phyloP scores from a whole-genome alignment of 2,329 filamentous ascomycete species.

The Cyanodermella asteris region DNA sequence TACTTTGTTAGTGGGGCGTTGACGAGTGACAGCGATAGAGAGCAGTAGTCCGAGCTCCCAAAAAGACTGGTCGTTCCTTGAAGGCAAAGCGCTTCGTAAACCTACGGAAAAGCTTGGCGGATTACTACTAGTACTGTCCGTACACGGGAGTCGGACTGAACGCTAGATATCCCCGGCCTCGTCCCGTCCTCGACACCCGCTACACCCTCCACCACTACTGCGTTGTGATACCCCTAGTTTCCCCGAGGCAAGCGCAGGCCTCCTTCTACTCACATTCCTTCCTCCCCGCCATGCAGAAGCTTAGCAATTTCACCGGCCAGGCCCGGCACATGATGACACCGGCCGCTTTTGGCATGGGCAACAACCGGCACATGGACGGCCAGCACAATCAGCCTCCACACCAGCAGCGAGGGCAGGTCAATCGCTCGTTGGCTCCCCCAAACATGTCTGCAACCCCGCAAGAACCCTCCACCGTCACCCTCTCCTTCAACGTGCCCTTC shows the following conservation, averaged over 20 bases:
- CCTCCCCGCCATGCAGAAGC: slow-evolving; percentile 36
- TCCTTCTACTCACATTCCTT: neutral
- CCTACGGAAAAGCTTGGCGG: too few species aligned
- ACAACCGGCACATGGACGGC: slow-evolving; percentile 32
- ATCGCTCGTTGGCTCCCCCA: slow-evolving; percentile 27
- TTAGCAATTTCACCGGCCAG: slow-evolving; percentile 43
- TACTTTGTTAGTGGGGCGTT: too few species aligned
- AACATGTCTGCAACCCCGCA: slow-evolving; percentile 46
- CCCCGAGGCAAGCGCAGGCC: neutral
- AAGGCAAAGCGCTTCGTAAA: too few species aligned
- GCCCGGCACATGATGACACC: slow-evolving; percentile 46
- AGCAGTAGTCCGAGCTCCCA: too few species aligned
- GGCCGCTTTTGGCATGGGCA: slow-evolving; percentile 38
- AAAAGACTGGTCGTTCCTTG: too few species aligned
- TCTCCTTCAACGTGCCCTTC: slow-evolving; percentile 95
- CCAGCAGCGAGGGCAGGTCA: too few species aligned
- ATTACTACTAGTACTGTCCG: too few species aligned
- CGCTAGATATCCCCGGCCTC: neutral
- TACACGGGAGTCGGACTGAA: too few species aligned
- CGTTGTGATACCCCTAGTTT: neutral
- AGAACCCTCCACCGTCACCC: slow-evolving; percentile 60
- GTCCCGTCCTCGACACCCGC: neutral
- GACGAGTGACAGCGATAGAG: too few species aligned
- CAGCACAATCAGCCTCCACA: slow-evolving; percentile 24
- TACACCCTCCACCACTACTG: neutral